Base-by-base conservation (phyloP, 768 basidiomycete genomes). In the Rhizopogon roseolus region DNA sequence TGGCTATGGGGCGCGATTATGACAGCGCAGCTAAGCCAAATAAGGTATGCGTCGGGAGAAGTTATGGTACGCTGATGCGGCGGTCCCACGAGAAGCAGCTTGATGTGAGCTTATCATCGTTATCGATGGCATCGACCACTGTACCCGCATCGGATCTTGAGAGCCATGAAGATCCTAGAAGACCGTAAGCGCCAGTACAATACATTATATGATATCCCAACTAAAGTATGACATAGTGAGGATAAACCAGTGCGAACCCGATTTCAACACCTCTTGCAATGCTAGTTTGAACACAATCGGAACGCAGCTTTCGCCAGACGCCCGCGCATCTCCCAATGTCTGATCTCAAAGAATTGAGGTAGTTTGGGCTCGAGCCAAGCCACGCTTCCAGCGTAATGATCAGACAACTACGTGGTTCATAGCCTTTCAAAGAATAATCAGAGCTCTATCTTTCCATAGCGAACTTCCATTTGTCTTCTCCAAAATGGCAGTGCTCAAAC, bases 291-390 rank as follows among this genome's bases (percentile, higher is more conserved):
- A 22, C 53, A 28, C 29, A 29, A 8, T 13, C 49, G 14, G 34
- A 55, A 54, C 3, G 59, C 57, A 32, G 54, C 43, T 17, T 37
- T 50, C 13, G 28, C 41, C 16, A 27, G 10, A 8, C 41, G 41
- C n/a, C 50, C 28, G 2, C 29, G 48, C 17, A 32, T 42, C 36
- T 38, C 22, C 22, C 22, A 76, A 38, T 79, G 75, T 65, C 80
- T 84, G 54, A 94, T 79, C 66, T n/a, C n/a, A n/a, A n/a, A n/a
- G n/a, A n/a, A n/a, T n/a, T 93, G 73, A 70, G 8, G 85, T 86
- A 3, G 88, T 85, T 67, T 94, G 92, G 3, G 91, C 91, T 37
- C 81, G 77, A 93, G 72, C 72, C 86, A 94, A 2, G 78, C 78
- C 3, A 84, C 80, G 44, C n/a, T n/a, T n/a, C n/a, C n/a, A n/a